A percentile compares a stretch with the other conserved stretches of the same genome.
Conservation (phyloP, 495 filamentous ascomycete genomes). For the Thermochaetoides thermophila region DNA sequence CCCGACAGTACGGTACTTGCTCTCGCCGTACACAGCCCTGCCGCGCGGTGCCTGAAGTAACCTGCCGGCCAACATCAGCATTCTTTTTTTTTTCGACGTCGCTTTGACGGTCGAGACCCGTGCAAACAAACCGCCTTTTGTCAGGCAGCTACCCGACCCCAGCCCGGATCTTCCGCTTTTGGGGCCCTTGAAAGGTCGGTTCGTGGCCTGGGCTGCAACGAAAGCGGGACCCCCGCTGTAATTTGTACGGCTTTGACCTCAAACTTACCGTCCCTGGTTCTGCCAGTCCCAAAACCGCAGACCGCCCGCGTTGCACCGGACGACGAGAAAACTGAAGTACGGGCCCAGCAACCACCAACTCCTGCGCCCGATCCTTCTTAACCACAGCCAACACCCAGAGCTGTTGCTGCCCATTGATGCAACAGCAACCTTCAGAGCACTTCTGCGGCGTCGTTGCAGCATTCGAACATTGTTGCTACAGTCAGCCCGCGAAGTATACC, state of each 20-base stretch:
- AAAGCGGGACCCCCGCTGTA: slow-evolving; percentile 16
- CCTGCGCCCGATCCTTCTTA: slow-evolving; percentile 5
- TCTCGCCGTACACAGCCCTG: too few species aligned
- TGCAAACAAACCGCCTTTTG: too few species aligned
- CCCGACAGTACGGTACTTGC: too few species aligned
- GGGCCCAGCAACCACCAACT: slow-evolving; percentile 11
- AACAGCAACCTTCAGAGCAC: slow-evolving; percentile 1
- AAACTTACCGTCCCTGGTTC: slow-evolving; percentile 8
- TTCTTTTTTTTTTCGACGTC: neutral
- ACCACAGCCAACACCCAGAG: slow-evolving; percentile 1
- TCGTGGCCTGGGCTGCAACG: slow-evolving; percentile 5
- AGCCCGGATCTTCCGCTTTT: neutral
- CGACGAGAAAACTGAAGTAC: slow-evolving; percentile 17
- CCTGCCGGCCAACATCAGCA: neutral
- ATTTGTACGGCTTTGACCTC: slow-evolving; percentile 5
- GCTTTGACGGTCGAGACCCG: too few species aligned
- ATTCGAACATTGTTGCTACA: too few species aligned
- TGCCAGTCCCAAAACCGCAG: slow-evolving; percentile 14
- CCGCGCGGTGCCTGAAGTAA: too few species aligned
- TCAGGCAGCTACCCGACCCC: neutral
- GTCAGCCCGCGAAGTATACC: too few species aligned
- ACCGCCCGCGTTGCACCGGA: slow-evolving; percentile 26
- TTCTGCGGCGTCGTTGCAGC: slow-evolving; percentile 6
- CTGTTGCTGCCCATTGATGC: slow-evolving; percentile 6
- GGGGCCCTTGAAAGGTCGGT: neutral